Percentiles rank a stretch among this genome's conserved stretches.
These are phyloP conservation scores for Leccinum rimulosum DNA, from an alignment of 768 basidiomycete species.

Conservation along the genomic window DNA sequence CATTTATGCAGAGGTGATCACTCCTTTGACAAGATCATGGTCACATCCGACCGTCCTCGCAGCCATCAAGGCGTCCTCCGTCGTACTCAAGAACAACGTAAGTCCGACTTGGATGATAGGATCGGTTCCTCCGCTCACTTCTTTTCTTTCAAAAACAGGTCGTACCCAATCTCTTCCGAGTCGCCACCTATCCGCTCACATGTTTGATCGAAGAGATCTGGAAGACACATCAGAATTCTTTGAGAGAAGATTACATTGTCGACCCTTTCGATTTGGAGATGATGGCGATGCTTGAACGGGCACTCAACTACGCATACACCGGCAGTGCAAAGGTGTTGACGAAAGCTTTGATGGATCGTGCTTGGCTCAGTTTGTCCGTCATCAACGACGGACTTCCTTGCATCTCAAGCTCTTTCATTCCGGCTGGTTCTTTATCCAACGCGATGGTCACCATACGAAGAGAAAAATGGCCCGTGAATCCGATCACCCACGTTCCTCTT, in stretches of 20 bases:
- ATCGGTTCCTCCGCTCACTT: too few relatives aligned
- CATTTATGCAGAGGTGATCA: background rate
- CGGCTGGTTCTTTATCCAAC: too few relatives aligned
- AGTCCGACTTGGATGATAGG: background rate
- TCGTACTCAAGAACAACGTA: background rate
- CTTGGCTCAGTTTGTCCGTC: background rate
- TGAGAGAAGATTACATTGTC: background rate
- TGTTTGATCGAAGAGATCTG: background rate
- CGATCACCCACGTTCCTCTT: fast-evolving
- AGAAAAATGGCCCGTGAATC: slow-evolving; percentile 1
- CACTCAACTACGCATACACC: slow-evolving; percentile 6
- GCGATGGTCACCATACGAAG: background rate
- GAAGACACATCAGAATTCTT: background rate
- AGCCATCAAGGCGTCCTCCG: background rate
- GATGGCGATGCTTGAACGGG: background rate
- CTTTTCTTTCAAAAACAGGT: background rate
- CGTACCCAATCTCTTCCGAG: background rate
- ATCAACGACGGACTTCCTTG: slow-evolving; percentile 6
- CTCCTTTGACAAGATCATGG: background rate
- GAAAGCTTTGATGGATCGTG: background rate
- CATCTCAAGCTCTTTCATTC: background rate
- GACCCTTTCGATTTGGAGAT: background rate
- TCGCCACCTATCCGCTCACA: background rate
- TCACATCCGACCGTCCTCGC: background rate
- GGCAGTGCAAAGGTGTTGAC: background rate